Base-by-base conservation (phyloP, 2,329 filamentous ascomycete genomes). In the Nemania bipapillata region DNA sequence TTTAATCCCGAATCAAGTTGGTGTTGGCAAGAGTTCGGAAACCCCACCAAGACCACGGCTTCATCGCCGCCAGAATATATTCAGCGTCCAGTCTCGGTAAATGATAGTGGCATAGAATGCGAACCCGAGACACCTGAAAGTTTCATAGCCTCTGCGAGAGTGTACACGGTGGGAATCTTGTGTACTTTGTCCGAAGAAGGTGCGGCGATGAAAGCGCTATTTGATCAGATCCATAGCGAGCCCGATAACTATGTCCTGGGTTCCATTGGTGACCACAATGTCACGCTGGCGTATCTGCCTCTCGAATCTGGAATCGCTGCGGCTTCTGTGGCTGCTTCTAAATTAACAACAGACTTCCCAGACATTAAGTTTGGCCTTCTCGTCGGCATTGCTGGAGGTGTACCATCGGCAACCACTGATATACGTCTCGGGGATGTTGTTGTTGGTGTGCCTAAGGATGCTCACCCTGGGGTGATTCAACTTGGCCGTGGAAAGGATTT, bases 11-110 rank as follows among this genome's bases (percentile, higher is more conserved):
- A 59, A 35, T 47, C 42, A 49, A 59, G 56, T 17, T 59, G 56
- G 56, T n/a, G 4, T 35, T 59, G 56, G 56, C 42, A 20, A 20
- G 56, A 59, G 32, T 59, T 59, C 15, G 56, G 56, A 49, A 35
- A 24, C 35, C 56, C 56, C n/a, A 59, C 26, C 26, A 20, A 49
- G 56, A 9, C n/a, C 17, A 17, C 26, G 2, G 20, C 28, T 35
- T 26, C 40, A 32, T 15, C 42, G 7, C 20, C 17, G 9, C n/a
- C 42, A 20, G 53, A 56, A 12, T 2, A 42, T n/a, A 26, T 42
- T 28, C 28, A 32, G 15, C 1, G 35, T 20, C 22, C 12, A 2
- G n/a, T 22, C 3, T 28, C 28, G 4, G 17, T 22, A 7, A n/a
- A 57, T 24, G 56, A 49, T 12, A 59, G 40, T 49, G 40, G n/a